Percentiles rank a stretch among this genome's conserved stretches.
Conservation (phyloP, 768 basidiomycete species). For the Kwoniella botswanensis region DNA sequence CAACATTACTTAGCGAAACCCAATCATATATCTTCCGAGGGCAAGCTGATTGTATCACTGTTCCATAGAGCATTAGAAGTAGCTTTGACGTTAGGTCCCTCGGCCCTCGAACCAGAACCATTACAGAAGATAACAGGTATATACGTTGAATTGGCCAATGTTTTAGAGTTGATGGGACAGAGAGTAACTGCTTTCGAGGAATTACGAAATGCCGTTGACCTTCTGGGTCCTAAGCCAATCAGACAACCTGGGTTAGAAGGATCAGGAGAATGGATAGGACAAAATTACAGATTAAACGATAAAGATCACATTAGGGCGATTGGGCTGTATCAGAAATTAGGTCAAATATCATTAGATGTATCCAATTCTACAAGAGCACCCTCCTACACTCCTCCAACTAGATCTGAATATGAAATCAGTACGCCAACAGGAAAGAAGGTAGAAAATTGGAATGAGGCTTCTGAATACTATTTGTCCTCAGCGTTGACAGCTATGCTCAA, state of each 20-base stretch:
- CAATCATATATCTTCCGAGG: background rate
- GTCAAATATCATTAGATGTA: constrained; percentile 47
- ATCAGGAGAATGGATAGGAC: constrained; percentile 7
- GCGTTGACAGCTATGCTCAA: constrained; percentile 47
- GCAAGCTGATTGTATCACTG: background rate
- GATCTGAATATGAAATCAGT: background rate
- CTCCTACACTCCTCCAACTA: background rate
- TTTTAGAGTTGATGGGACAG: constrained; percentile 50
- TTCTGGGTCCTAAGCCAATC: constrained; percentile 38
- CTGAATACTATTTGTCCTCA: constrained; percentile 45
- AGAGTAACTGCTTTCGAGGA: constrained; percentile 41
- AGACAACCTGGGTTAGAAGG: background rate
- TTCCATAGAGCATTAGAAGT: constrained; percentile 43
- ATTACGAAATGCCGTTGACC: constrained; percentile 40
- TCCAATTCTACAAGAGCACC: constrained; percentile 8
- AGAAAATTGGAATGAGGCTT: constrained; percentile 38
- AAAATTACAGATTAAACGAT: constrained; percentile 15
- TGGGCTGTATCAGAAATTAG: constrained; percentile 53
- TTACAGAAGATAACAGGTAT: constrained; percentile 55
- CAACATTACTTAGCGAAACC: background rate
- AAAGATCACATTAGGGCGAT: constrained; percentile 51
- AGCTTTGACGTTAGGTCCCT: constrained; percentile 39
- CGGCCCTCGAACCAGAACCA: constrained; percentile 44
- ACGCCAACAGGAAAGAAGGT: background rate
- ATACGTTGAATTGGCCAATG: constrained; percentile 46